Evolutionary conservation across 768 basidiomycete genomes (phyloP), one percentile per base, ranked within the genome.

Genomic region (Trametes villosa): DNA sequence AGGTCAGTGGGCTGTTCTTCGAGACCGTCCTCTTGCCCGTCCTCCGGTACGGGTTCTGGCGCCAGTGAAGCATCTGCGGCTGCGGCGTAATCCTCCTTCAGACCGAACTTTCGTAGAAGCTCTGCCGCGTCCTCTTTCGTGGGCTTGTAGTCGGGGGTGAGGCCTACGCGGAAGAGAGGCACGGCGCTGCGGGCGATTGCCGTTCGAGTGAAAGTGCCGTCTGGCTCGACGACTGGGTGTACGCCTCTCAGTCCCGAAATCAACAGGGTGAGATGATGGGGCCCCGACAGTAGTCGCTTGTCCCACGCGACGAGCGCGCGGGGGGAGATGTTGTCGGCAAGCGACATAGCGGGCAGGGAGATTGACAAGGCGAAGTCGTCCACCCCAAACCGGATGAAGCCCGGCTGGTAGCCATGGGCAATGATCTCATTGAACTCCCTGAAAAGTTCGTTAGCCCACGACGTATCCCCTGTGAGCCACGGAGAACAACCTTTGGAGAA

Each of bases 231-330:
- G 42, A 82, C 72, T n/a, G 86, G 87, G 72, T 87, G 85, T 47
- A 78, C 66, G 2, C 81, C 78, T 22, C 75, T 72, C 57, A 83
- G 76, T 8, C 86, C 84, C 18, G 83, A 83, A 17, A 90, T 83
- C 27, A 90, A 78, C n/a, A 91, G 79, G 6, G 83, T 83, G 47
- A 91, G 76, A 72, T 88, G 78, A 22, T 83, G 82, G 13, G 81
- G 74, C 30, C 79, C 78, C 5, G 83, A 77, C 22, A 90, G 77
- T 6, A 91, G 79, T 9, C 81, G 81, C 15, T 83, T 77, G 66
- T 91, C 89, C 89, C 89, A 91, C 24, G 88, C 88, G 72, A 88
- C 82, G 31, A 91, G 75, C 11, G 87, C 88, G 36, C 84, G 84
- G 3, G 86, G 79, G 12, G 87, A 80, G 24, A 89, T 83, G 50